These are phyloP conservation scores for Patellifolia procumbens DNA, from an alignment of 179 eudicot genomes.

Conservation along the genomic window DNA sequence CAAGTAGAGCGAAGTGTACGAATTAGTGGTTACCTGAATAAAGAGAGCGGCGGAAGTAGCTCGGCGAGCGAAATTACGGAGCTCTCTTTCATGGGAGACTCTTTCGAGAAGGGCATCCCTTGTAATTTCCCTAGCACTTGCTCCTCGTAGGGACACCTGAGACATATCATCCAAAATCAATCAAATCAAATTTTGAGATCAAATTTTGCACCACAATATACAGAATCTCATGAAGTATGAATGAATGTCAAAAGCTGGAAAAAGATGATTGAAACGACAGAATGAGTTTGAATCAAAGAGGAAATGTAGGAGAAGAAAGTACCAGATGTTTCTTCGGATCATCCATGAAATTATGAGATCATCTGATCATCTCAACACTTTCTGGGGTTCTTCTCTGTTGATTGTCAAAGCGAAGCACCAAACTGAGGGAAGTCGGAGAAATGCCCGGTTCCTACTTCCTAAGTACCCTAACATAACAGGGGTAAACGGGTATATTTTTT, in stretches of 20 bases:
- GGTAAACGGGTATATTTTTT: too few species aligned
- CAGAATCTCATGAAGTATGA: not conserved
- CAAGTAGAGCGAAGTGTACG: not conserved
- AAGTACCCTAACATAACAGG: too few species aligned
- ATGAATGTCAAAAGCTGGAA: not conserved
- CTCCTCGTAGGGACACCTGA: slow-evolving; percentile 86
- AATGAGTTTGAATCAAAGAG: not conserved
- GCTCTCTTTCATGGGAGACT: slow-evolving; percentile 77
- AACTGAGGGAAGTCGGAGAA: not conserved
- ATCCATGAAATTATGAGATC: slow-evolving; percentile 43
- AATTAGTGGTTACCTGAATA: slow-evolving; percentile 57
- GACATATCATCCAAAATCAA: not conserved
- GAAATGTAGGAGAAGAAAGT: not conserved
- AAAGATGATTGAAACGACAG: not conserved
- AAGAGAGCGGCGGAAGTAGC: slow-evolving; percentile 64
- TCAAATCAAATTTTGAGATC: not conserved
- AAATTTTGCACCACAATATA: not conserved
- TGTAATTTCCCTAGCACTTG: slow-evolving; percentile 79
- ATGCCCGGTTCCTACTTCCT: too few species aligned
- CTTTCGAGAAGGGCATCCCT: slow-evolving; percentile 71
- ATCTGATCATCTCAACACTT: not conserved
- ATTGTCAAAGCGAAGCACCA: not conserved
- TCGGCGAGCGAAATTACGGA: slow-evolving; percentile 70
- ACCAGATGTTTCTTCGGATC: slow-evolving; percentile 56
- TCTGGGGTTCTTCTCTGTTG: not conserved